phyloP scores from a whole-genome alignment of 1,139 yeast genomes.

The Kurtzmaniella natalensis region DNA sequence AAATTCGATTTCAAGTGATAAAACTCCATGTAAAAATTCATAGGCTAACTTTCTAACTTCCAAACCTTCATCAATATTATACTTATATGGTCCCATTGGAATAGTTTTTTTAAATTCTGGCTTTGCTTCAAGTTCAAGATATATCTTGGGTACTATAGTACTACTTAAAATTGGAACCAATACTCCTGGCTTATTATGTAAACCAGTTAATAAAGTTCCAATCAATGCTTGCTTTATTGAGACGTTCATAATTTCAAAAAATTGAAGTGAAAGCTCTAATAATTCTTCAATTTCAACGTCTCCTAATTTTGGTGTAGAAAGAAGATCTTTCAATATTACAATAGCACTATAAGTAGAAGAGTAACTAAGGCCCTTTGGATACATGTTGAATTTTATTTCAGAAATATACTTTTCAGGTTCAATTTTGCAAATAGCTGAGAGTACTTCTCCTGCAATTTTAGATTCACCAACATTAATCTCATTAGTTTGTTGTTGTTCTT shows the following conservation, averaged over 20 bases:
- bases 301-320: constrained; percentile 2
- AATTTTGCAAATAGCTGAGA: constrained; percentile 20
- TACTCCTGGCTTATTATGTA: constrained; percentile 59
- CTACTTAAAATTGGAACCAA: constrained; percentile 57
- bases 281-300: not conserved
- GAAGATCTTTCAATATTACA: constrained; percentile 27
- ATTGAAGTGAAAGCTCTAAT: constrained; percentile 7
- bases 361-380: constrained; percentile 14
- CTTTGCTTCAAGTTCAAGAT: constrained; percentile 53
- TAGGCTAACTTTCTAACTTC: constrained; percentile 71
- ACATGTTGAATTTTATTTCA: constrained; percentile 12
- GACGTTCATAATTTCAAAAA: constrained; percentile 25
- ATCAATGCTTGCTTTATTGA: constrained; percentile 54
- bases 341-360: constrained; percentile 26
- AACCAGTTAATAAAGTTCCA: constrained; percentile 55
- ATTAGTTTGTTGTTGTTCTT: constrained; percentile 6
- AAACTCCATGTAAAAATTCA: constrained; percentile 62
- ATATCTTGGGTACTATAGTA: constrained; percentile 61
- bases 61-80: constrained; percentile 74
- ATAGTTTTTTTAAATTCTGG: constrained; percentile 58
- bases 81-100: constrained; percentile 87
- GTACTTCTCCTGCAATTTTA: constrained; percentile 29
- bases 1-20: constrained; percentile 18
- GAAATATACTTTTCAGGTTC: constrained; percentile 11
- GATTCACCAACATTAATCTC: constrained; percentile 17